These are phyloP conservation scores for Malassezia caprae DNA, from an alignment of 1,284 basidiomycete species.

Conservation along the genomic window DNA sequence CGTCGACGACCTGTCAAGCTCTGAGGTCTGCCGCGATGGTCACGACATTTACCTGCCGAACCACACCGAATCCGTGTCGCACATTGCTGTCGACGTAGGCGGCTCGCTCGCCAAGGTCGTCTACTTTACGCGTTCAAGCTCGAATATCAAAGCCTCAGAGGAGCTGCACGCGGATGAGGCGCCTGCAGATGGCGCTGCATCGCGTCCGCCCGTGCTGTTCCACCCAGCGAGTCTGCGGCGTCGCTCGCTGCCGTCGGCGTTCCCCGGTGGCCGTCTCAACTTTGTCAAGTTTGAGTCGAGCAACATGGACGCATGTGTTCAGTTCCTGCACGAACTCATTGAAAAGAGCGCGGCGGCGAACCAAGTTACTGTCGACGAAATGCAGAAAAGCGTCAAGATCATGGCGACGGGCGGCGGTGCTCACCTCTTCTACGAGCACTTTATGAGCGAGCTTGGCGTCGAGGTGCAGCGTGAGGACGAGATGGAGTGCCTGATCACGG, in stretches of 20 bases:
- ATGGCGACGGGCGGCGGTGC: slow-evolving; percentile 97
- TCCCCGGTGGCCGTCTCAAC: slow-evolving; percentile 83
- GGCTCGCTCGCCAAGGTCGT: slow-evolving; percentile 96
- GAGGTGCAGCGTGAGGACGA: slow-evolving; percentile 84
- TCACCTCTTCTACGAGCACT: slow-evolving; percentile 79
- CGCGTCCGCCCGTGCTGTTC: slow-evolving; percentile 9
- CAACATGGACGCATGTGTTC: slow-evolving; percentile 68
- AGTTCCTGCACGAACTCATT: slow-evolving; percentile 80
- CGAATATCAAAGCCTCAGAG: background rate
- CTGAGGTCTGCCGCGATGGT: slow-evolving; percentile 27
- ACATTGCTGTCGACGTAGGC: slow-evolving; percentile 56
- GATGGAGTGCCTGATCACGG: slow-evolving; percentile 97
- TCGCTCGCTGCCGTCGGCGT: slow-evolving; percentile 33
- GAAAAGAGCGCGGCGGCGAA: slow-evolving; percentile 76
- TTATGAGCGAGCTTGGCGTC: slow-evolving; percentile 66
- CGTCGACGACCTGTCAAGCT: background rate
- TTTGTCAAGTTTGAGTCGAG: slow-evolving; percentile 95
- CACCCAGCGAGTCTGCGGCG: slow-evolving; percentile 14
- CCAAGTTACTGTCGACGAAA: slow-evolving; percentile 74
- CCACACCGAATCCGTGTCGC: slow-evolving; percentile 43
- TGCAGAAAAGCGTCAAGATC: slow-evolving; percentile 87
- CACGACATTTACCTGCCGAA: slow-evolving; percentile 47
- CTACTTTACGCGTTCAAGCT: slow-evolving; percentile 64
- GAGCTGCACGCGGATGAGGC: background rate
- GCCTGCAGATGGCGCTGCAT: background rate